Conservation (phyloP, 768 basidiomycete genomes). For the Strobilomyces echinocephalus region DNA sequence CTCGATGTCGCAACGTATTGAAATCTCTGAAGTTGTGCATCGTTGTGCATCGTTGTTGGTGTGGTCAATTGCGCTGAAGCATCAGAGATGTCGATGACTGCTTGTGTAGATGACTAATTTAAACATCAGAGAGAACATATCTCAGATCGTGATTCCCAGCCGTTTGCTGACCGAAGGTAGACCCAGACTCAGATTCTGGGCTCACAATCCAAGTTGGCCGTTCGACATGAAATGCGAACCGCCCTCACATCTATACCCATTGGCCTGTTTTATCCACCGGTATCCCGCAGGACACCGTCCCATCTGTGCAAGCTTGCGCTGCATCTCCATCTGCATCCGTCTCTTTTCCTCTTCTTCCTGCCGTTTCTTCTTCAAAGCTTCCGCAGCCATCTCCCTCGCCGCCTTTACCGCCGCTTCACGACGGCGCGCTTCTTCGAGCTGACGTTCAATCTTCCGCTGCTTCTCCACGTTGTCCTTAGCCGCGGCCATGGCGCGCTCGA, state of each 20-base stretch:
- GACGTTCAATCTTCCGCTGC: conserved; percentile 24
- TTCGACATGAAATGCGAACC: conserved; percentile 40
- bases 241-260: conserved; percentile 45
- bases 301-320: conserved; percentile 41
- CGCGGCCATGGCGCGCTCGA: conserved; percentile 16
- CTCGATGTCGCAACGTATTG: too few relatives aligned
- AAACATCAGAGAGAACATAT: too few relatives aligned
- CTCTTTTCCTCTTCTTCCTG: conserved; percentile 36
- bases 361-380: conserved; percentile 30
- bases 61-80: too few relatives aligned
- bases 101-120: too few relatives aligned
- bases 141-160: too few relatives aligned
- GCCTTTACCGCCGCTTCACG: conserved; percentile 23
- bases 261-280: conserved; percentile 38
- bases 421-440: conserved; percentile 28
- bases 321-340: conserved; percentile 29
- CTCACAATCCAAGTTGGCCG: conserved; percentile 3
- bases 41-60: too few relatives aligned
- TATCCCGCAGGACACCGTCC: conserved; percentile 47
- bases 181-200: too few relatives aligned
- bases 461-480: conserved; percentile 19
- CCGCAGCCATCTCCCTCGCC: conserved; percentile 22
- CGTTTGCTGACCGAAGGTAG: too few relatives aligned
- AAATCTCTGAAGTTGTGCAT: too few relatives aligned
- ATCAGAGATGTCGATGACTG: too few relatives aligned